Conservation (phyloP, 768 basidiomycete species). For the Kondoa malvinella region DNA sequence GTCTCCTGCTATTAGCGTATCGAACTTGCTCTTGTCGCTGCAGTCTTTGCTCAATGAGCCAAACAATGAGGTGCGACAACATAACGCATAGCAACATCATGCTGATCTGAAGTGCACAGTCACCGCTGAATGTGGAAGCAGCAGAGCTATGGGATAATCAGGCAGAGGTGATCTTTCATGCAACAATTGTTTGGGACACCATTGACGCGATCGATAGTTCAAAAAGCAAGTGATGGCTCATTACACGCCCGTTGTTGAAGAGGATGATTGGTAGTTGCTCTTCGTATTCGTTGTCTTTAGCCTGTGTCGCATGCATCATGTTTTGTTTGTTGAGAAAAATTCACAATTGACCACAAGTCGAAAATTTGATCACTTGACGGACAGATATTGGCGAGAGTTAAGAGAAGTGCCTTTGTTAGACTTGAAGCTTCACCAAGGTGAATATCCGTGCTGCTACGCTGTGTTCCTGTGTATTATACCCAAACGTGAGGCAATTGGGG, state of each 20-base stretch:
- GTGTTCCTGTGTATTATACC: no score
- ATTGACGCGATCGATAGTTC: slow-evolving; percentile 10
- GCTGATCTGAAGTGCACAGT: slow-evolving; percentile 87
- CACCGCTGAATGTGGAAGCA: slow-evolving; percentile 73
- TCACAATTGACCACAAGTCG: no score
- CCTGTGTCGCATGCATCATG: background rate
- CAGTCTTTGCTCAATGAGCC: slow-evolving; percentile 57
- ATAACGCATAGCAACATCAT: background rate
- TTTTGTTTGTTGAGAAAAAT: no score
- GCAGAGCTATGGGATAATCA: slow-evolving; percentile 59
- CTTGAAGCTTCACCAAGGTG: no score
- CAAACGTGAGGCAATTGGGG: no score
- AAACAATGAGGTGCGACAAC: slow-evolving; percentile 39
- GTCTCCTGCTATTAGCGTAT: slow-evolving; percentile 83
- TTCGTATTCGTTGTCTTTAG: background rate
- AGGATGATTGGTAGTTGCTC: slow-evolving; percentile 9
- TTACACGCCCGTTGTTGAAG: slow-evolving; percentile 23
- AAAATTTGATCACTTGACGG: no score
- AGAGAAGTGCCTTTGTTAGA: no score
- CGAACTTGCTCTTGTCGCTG: slow-evolving; percentile 69
- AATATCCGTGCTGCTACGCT: no score
- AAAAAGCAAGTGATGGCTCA: slow-evolving; percentile 22
- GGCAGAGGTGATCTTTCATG: slow-evolving; percentile 37
- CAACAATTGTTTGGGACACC: background rate
- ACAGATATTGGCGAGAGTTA: no score